A percentile compares a stretch with the other conserved stretches of the same genome.
These are phyloP conservation scores for Schizothecium vesticola DNA, from an alignment of 495 filamentous ascomycete genomes.

Conservation along the genomic window DNA sequence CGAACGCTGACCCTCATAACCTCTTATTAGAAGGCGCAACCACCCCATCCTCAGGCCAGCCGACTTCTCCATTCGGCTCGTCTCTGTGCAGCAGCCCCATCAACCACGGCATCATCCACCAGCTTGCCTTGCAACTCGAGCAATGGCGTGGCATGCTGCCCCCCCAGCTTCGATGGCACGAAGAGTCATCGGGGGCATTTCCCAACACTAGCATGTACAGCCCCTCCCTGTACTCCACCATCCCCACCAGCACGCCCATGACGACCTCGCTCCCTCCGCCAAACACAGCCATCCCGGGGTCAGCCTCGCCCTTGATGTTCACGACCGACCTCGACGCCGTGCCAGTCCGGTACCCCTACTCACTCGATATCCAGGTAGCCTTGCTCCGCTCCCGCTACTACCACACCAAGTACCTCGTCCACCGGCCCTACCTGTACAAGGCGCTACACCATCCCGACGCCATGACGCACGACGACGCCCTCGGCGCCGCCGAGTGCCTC, in stretches of 20 bases:
- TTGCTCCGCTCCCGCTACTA: slow-evolving; percentile 54
- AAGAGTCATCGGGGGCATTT: slow-evolving; percentile 43
- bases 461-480: slow-evolving; percentile 47
- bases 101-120: slow-evolving; percentile 35
- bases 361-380: slow-evolving; percentile 51
- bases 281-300: background rate
- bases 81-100: slow-evolving; percentile 1
- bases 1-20: background rate
- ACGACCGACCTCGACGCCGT: slow-evolving; percentile 42
- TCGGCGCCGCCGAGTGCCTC: slow-evolving; percentile 48
- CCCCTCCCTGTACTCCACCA: slow-evolving; percentile 16
- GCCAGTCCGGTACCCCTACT: slow-evolving; percentile 40
- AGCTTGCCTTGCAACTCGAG: slow-evolving; percentile 46
- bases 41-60: background rate
- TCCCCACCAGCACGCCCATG: slow-evolving; percentile 11
- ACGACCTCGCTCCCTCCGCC: slow-evolving; percentile 8
- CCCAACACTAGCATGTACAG: slow-evolving; percentile 25
- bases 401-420: slow-evolving; percentile 53
- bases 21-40: background rate
- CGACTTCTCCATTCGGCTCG: slow-evolving; percentile 4
- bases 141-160: slow-evolving; percentile 53
- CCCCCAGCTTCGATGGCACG: slow-evolving; percentile 47
- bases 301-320: slow-evolving; percentile 40
- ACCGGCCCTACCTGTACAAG: slow-evolving; percentile 58
- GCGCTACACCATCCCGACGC: slow-evolving; percentile 52